Evolutionary conservation across 176 grass and related monocot genomes (phyloP).

Genomic region (Zoysia japonica): DNA sequence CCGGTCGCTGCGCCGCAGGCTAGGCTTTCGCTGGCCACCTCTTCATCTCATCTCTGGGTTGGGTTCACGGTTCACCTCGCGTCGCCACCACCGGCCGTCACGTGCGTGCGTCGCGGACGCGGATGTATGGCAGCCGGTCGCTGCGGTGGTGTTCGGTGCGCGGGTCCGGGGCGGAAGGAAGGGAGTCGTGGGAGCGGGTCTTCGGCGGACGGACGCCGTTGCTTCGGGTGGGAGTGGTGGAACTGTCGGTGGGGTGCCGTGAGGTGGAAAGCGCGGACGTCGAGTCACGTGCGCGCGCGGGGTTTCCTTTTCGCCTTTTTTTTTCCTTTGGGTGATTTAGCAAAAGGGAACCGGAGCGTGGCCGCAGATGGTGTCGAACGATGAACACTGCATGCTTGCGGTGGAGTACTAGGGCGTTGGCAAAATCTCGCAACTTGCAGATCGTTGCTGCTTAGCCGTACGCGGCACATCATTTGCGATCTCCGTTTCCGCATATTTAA

Average conservation of each 20-base stretch:
- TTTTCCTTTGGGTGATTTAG: not conserved
- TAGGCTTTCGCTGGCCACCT: conserved; percentile 12
- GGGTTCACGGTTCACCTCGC: not conserved
- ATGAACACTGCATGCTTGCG: no score
- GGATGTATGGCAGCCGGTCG: not conserved
- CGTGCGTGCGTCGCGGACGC: conserved; percentile 12
- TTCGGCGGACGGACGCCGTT: not conserved
- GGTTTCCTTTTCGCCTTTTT: not conserved
- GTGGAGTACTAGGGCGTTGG: no score
- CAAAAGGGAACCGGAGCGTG: not conserved
- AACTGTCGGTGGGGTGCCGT: conserved; percentile 23
- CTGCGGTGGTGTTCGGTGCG: not conserved
- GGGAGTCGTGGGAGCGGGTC: not conserved
- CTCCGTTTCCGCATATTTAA: no score
- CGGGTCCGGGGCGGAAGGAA: not conserved
- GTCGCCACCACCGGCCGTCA: conserved; percentile 14
- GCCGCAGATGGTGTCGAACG: not conserved
- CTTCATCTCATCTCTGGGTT: no score
- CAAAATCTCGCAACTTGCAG: no score
- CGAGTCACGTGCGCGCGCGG: not conserved
- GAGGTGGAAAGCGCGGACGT: not conserved
- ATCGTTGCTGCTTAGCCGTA: no score
- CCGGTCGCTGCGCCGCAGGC: not conserved
- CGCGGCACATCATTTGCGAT: no score
- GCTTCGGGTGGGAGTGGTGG: conserved; percentile 1